Evolutionary conservation across 495 filamentous ascomycete species (phyloP).

Genomic region (Halenospora varia): DNA sequence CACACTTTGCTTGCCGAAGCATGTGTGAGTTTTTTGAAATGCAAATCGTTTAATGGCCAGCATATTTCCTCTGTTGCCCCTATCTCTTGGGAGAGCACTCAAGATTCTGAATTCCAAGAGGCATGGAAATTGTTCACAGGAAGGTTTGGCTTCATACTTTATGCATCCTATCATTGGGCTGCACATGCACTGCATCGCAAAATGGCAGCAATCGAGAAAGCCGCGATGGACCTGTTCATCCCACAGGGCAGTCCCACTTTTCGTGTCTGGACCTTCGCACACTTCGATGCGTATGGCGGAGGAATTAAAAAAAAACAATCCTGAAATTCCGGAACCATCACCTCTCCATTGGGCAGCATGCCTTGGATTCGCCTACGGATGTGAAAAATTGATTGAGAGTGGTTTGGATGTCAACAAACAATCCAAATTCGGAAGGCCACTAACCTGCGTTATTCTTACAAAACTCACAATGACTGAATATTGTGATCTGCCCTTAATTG

Average conservation of each 20-base stretch:
- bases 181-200: background rate
- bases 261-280: background rate
- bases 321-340: slow-evolving; percentile 2
- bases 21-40: slow-evolving; percentile 17
- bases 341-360: slow-evolving; percentile 24
- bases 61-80: too few relatives aligned
- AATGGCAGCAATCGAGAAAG: background rate
- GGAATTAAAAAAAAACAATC: background rate
- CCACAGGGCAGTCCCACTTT: background rate
- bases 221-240: background rate
- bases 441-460: slow-evolving; percentile 22
- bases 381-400: slow-evolving; percentile 11
- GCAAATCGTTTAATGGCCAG: background rate
- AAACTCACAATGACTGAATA: too few relatives aligned
- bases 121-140: background rate
- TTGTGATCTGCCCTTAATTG: too few relatives aligned
- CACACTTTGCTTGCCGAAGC: slow-evolving; percentile 4
- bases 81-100: too few relatives aligned
- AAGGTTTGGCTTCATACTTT: background rate
- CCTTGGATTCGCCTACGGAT: slow-evolving; percentile 7
- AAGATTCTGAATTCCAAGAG: background rate
- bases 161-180: background rate
- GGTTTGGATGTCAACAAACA: slow-evolving; percentile 14
- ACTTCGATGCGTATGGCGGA: background rate
- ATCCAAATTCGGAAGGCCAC: slow-evolving; percentile 19